Evolutionary conservation across 129 eudicot species (phyloP), one percentile per base, ranked within the genome.

Genomic region (Oenanthe sinensis): DNA sequence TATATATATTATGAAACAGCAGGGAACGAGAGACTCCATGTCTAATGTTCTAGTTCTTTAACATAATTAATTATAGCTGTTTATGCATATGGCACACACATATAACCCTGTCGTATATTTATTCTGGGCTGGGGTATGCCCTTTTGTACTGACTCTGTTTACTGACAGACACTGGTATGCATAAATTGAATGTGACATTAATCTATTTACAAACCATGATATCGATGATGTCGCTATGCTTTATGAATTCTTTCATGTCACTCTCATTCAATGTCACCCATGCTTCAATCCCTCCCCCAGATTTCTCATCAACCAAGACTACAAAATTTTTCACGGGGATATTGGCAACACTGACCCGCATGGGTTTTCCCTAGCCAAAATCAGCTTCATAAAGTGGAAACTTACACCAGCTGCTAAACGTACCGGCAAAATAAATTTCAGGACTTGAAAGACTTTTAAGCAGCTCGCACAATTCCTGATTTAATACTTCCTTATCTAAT

Each of bases 251-350:
- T 36, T 19, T 3, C 79, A 76, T 52, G 68, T 50, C 79, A 13
- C 12, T 52, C 26, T 14, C 79, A 36, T 76, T 9, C 79, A 76
- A 76, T 52, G 5, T 36, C 45, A 76, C 79, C 79, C 79, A 76
- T n/a, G 70, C 79, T 76, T 76, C 79, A 76, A 76, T 76, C 36
- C 69, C 79, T 11, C 24, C 79, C 13, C 79, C 79, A 7, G 42
- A 39, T 39, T 52, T 76, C 15, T 76, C 79, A 52, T 76, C 79
- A 42, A 76, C 13, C 79, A 76, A 76, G 19, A 76, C 3, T 2
- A 54, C 79, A 2, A 0, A 1, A 39, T 76, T 76, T 50, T 36
- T 76, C 14, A 52, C 2, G 40, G 63, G 69, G 30, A 52, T 8
- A 26, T 76, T 54, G 47, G 62, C 71, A 28, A 1, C 3, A 76